A percentile compares a stretch with the other conserved stretches of the same genome.
phyloP scores from a whole-genome alignment of 768 basidiomycete genomes.

The Heimioporus sp. region DNA sequence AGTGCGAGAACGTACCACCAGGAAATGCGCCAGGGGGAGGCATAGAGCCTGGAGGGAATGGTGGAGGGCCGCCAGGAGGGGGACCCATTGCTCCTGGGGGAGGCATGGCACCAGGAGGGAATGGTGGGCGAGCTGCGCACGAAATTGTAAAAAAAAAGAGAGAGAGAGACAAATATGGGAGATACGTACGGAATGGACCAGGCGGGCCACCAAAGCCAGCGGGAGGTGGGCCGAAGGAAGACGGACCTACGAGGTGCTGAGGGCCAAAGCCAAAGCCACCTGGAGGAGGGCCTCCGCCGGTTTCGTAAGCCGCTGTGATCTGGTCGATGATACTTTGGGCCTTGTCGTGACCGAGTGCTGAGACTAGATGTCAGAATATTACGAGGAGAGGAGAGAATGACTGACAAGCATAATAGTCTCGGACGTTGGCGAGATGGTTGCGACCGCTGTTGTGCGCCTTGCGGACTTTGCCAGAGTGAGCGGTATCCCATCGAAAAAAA shows the following conservation, averaged over 20 bases:
- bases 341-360: constrained; percentile 92
- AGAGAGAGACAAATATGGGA: background rate
- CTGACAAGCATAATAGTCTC: constrained; percentile 96
- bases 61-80: constrained; percentile 61
- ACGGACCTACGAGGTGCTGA: constrained; percentile 64
- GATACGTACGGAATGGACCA: constrained; percentile 16
- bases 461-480: constrained; percentile 56
- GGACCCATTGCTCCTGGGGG: constrained; percentile 49
- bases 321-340: constrained; percentile 98
- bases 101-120: constrained; percentile 57
- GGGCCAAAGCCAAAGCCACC: constrained; percentile 87
- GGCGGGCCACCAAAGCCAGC: constrained; percentile 50
- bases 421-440: constrained; percentile 94
- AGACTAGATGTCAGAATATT: constrained; percentile 10
- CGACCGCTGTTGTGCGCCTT: constrained; percentile 98
- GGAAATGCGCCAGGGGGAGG: constrained; percentile 49
- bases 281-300: constrained; percentile 79
- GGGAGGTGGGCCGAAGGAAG: constrained; percentile 52
- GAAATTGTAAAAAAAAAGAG: constrained; percentile 3
- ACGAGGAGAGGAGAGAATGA: background rate
- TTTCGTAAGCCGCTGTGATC: constrained; percentile 92
- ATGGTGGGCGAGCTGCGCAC: constrained; percentile 59
- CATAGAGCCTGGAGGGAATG: constrained; percentile 65
- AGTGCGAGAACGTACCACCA: constrained; percentile 38
- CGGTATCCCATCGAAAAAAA: background rate